Conservation (phyloP, 1,284 basidiomycete genomes). For the Kwoniella shivajii region DNA sequence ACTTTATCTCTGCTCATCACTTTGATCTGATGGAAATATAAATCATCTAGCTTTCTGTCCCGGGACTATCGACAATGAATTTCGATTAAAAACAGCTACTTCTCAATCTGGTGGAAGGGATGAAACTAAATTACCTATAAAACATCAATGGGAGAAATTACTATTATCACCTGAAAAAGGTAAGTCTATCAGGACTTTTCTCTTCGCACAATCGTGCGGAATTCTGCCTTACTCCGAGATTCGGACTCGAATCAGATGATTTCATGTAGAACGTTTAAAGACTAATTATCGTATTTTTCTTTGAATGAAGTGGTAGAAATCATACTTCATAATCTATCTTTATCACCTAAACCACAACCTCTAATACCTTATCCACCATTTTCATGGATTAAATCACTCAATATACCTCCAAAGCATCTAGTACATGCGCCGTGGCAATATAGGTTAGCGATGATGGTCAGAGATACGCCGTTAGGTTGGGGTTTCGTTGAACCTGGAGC, state of each 20-base stretch:
- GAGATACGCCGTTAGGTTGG: constrained; percentile 46
- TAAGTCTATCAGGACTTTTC: constrained; percentile 24
- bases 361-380: constrained; percentile 49
- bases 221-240: background rate
- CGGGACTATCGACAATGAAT: constrained; percentile 66
- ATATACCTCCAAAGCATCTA: constrained; percentile 37
- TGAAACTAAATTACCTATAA: constrained; percentile 37
- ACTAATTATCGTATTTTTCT: no score
- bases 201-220: no score
- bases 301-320: constrained; percentile 38
- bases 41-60: constrained; percentile 44
- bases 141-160: constrained; percentile 41
- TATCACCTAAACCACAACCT: constrained; percentile 38
- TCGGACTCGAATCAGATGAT: no score
- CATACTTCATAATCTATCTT: constrained; percentile 46
- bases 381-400: constrained; percentile 34
- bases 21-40: background rate
- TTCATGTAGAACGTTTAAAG: no score
- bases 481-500: constrained; percentile 49
- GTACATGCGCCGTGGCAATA: constrained; percentile 51
- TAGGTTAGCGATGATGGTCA: constrained; percentile 38
- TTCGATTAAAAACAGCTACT: constrained; percentile 67
- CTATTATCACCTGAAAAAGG: constrained; percentile 43
- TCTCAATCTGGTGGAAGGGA: constrained; percentile 56
- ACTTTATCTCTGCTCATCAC: no score